phyloP scores from a whole-genome alignment of 2,329 filamentous ascomycete species.

The Phialemoniopsis sp. region DNA sequence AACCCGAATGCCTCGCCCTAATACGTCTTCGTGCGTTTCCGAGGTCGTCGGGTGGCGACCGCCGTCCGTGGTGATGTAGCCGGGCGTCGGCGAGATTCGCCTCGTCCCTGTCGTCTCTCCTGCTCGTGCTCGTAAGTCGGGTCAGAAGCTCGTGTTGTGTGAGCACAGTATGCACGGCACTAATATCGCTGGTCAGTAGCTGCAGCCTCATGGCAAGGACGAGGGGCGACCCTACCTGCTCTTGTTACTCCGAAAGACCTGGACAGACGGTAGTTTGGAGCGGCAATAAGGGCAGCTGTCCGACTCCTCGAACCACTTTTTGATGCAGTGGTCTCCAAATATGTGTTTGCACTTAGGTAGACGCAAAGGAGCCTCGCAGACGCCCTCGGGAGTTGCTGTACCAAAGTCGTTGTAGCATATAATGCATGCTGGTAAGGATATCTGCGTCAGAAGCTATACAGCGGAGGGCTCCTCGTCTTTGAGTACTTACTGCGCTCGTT shows the following conservation, averaged over 20 bases:
- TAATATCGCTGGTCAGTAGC: too few relatives aligned
- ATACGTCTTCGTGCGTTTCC: conserved; percentile 16
- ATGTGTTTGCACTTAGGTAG: conserved; percentile 60
- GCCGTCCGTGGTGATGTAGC: conserved; percentile 12
- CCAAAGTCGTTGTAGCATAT: conserved; percentile 65
- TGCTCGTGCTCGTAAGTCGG: background rate
- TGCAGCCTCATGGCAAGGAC: too few relatives aligned
- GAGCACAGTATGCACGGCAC: conserved; percentile 1
- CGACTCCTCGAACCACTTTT: conserved; percentile 60
- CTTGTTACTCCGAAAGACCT: conserved; percentile 12
- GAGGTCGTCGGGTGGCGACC: conserved; percentile 15
- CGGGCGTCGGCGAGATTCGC: conserved; percentile 1
- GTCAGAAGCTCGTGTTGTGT: background rate
- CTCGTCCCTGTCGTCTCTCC: conserved; percentile 1
- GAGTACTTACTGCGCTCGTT: conserved; percentile 40
- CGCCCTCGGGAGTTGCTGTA: conserved; percentile 50
- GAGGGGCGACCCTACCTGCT: conserved; percentile 16
- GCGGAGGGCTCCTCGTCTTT: background rate
- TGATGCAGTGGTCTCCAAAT: conserved; percentile 61
- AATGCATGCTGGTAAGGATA: conserved; percentile 44
- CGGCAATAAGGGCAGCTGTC: conserved; percentile 63
- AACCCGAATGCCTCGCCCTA: conserved; percentile 14
- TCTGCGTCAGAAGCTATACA: conserved; percentile 1
- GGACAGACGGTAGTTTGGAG: conserved; percentile 53
- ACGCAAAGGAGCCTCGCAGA: conserved; percentile 51